phyloP scores from a whole-genome alignment of 2,329 filamentous ascomycete species.

The Ascochyta viciae-villosae region DNA sequence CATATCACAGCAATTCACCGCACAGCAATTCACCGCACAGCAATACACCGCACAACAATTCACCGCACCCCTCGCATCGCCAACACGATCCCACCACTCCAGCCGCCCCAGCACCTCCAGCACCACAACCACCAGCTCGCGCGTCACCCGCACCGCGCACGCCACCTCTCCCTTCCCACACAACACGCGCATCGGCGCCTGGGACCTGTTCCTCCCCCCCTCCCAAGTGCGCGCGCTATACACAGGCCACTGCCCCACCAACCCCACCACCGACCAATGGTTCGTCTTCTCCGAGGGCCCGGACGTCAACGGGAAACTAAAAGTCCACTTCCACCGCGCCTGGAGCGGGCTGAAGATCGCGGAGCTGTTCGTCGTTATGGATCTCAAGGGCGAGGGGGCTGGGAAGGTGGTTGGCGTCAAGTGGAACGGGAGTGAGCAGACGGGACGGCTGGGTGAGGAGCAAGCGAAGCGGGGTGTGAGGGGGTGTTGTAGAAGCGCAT shows the following conservation, averaged over 20 bases:
- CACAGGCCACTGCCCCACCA: constrained; percentile 34
- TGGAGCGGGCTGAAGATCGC: constrained; percentile 45
- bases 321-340: constrained; percentile 44
- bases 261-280: constrained; percentile 40
- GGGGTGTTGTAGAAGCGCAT: constrained; percentile 30
- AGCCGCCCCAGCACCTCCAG: constrained; percentile 1
- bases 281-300: constrained; percentile 47
- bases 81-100: background rate
- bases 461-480: constrained; percentile 41
- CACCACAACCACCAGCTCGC: background rate
- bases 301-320: constrained; percentile 41
- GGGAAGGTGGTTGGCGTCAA: constrained; percentile 47
- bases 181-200: constrained; percentile 29
- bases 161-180: constrained; percentile 14
- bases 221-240: constrained; percentile 40
- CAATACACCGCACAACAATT: background rate
- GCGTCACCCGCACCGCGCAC: constrained; percentile 26
- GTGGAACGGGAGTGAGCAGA: constrained; percentile 41
- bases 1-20: constrained; percentile 3
- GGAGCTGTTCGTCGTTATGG: constrained; percentile 44
- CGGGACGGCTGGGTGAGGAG: constrained; percentile 34
- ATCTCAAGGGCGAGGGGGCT: constrained; percentile 43
- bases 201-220: constrained; percentile 44
- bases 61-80: constrained; percentile 8
- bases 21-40: background rate